These are phyloP conservation scores for Entomortierella parvispora DNA, from an alignment of 192 early-diverging fungal species.

Conservation along the genomic window DNA sequence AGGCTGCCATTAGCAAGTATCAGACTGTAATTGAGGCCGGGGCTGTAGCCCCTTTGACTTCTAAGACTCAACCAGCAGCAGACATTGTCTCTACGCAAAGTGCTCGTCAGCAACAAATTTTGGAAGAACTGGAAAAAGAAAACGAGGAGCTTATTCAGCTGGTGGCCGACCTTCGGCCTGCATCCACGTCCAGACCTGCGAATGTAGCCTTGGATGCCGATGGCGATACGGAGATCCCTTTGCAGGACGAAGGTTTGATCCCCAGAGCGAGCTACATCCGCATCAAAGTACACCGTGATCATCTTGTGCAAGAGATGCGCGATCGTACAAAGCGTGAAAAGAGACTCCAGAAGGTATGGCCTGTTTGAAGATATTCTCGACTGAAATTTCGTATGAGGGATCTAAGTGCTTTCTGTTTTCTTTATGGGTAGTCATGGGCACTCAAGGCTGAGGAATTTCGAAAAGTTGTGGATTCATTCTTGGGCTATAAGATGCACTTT, in stretches of 20 bases:
- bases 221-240: conserved; percentile 17
- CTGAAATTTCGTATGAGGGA: not conserved
- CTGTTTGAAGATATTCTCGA: not conserved
- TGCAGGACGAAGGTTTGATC: conserved; percentile 35
- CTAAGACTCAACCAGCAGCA: conserved; percentile 75
- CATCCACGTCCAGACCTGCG: not conserved
- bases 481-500: conserved; percentile 79
- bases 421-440: conserved; percentile 63
- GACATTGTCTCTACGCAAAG: conserved; percentile 75
- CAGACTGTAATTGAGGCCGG: conserved; percentile 73
- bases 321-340: conserved; percentile 73
- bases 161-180: conserved; percentile 40
- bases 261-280: conserved; percentile 67
- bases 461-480: conserved; percentile 75
- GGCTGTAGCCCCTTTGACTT: conserved; percentile 65
- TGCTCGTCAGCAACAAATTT: conserved; percentile 73
- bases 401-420: not conserved
- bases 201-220: not conserved
- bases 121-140: conserved; percentile 74
- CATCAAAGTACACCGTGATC: conserved; percentile 66
- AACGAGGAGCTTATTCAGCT: conserved; percentile 67
- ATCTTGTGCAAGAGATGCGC: conserved; percentile 62
- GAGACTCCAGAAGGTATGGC: conserved; percentile 72
- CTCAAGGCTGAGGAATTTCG: conserved; percentile 77
- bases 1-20: conserved; percentile 63